Evolutionary conservation across 1,284 basidiomycete species (phyloP).

Genomic region (Melampsora medusae): DNA sequence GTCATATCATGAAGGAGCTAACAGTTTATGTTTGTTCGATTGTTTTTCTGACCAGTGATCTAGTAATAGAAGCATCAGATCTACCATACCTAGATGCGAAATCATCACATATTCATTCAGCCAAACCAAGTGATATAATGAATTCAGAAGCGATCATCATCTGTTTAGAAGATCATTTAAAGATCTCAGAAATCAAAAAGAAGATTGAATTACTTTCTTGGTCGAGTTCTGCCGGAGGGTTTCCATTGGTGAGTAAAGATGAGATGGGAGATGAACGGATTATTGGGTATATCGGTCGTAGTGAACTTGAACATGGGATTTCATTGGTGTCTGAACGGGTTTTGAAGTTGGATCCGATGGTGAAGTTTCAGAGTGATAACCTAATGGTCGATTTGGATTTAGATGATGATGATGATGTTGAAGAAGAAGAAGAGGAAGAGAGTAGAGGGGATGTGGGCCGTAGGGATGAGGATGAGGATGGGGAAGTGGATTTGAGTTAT

Average conservation of each 20-base stretch:
- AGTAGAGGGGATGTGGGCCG: neutral
- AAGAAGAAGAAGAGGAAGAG: neutral
- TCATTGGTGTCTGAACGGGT: neutral
- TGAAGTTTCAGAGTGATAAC: conserved; percentile 4
- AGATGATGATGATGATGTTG: neutral
- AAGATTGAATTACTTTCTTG: conserved; percentile 13
- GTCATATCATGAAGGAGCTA: too few relatives aligned
- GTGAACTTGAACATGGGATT: conserved; percentile 30
- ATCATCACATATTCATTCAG: conserved; percentile 20
- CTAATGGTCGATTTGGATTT: conserved; percentile 1
- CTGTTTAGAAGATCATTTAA: conserved; percentile 61
- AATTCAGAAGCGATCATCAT: conserved; percentile 51
- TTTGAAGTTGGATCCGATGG: neutral
- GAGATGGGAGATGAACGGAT: conserved; percentile 14
- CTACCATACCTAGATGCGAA: conserved; percentile 55
- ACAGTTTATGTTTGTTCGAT: neutral
- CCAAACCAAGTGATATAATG: conserved; percentile 45
- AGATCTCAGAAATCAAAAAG: conserved; percentile 15
- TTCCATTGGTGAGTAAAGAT: conserved; percentile 14
- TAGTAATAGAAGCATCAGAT: conserved; percentile 49
- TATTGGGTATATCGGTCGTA: conserved; percentile 14
- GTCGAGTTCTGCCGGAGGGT: conserved; percentile 7
- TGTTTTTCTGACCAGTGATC: neutral
- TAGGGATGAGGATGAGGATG: neutral
- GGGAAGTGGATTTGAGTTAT: conserved; percentile 18